phyloP scores from a whole-genome alignment of 2,329 filamentous ascomycete species.

The Xylogone sp. region DNA sequence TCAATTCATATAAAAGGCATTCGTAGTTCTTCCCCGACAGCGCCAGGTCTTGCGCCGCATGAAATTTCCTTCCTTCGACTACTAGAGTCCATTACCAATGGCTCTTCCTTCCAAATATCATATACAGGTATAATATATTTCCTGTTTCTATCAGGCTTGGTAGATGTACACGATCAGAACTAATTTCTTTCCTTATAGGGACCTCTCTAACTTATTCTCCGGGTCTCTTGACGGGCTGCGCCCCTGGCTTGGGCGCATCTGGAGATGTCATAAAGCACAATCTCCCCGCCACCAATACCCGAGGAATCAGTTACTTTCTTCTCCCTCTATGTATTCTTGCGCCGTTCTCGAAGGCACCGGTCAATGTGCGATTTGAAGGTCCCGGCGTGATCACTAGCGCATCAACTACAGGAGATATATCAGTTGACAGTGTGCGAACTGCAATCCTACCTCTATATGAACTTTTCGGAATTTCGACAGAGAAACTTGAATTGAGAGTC shows the following conservation, averaged over 20 bases:
- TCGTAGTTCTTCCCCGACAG: conserved; percentile 77
- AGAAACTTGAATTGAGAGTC: conserved; percentile 81
- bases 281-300: conserved; percentile 69
- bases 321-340: conserved; percentile 85
- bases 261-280: conserved; percentile 75
- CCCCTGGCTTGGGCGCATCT: conserved; percentile 68
- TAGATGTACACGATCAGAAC: not conserved
- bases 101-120: conserved; percentile 89
- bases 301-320: conserved; percentile 89
- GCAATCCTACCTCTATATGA: conserved; percentile 87
- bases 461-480: conserved; percentile 77
- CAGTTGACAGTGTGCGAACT: conserved; percentile 88
- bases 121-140: conserved; percentile 62
- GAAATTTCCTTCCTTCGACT: conserved; percentile 95
- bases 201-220: conserved; percentile 91
- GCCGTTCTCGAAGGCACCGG: conserved; percentile 85
- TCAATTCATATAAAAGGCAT: conserved; percentile 93
- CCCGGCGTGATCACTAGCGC: conserved; percentile 89
- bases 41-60: conserved; percentile 84
- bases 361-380: conserved; percentile 87
- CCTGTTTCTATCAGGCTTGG: not conserved
- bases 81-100: conserved; percentile 92
- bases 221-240: conserved; percentile 83
- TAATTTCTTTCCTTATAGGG: not conserved
- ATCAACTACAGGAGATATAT: conserved; percentile 81